A percentile compares a stretch with the other conserved stretches of the same genome.
These are phyloP conservation scores for Metarhizium brunneum DNA, from an alignment of 2,329 filamentous ascomycete genomes.

Conservation along the genomic window DNA sequence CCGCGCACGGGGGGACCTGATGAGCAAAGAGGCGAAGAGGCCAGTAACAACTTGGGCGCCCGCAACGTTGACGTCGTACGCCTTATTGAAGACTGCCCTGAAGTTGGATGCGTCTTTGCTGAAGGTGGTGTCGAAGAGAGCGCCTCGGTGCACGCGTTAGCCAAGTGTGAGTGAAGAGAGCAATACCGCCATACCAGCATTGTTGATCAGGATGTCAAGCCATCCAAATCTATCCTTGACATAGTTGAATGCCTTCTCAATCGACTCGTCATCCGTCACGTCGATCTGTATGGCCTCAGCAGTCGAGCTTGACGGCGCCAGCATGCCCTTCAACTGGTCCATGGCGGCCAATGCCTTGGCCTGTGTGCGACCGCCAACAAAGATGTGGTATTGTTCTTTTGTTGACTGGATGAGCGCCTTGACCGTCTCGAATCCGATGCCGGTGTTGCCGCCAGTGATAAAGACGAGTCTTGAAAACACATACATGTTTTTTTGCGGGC, in stretches of 20 bases:
- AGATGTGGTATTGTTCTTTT: constrained; percentile 38
- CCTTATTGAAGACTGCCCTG: constrained; percentile 27
- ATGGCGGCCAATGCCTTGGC: constrained; percentile 33
- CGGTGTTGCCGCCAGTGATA: constrained; percentile 53
- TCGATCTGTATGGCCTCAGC: constrained; percentile 42
- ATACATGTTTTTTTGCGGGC: too few relatives aligned
- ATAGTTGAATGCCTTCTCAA: constrained; percentile 32
- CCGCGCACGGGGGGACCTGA: constrained; percentile 30
- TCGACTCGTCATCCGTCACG: constrained; percentile 41
- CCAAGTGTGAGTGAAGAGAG: background rate
- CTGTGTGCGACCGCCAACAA: constrained; percentile 43
- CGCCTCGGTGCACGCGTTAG: constrained; percentile 19
- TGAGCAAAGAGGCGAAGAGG: constrained; percentile 33
- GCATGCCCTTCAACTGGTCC: constrained; percentile 31
- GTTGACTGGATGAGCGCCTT: constrained; percentile 40
- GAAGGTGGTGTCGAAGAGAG: constrained; percentile 29
- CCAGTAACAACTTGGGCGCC: constrained; percentile 33
- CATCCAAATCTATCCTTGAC: constrained; percentile 32
- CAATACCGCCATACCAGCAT: constrained; percentile 32
- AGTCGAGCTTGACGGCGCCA: constrained; percentile 28
- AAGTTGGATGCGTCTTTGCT: background rate
- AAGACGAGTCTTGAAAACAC: constrained; percentile 32
- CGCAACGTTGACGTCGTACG: constrained; percentile 41
- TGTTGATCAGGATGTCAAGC: constrained; percentile 47
- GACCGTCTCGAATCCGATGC: constrained; percentile 49